Base-by-base conservation (phyloP, 768 basidiomycete genomes). In the Gymnopilus junonius region DNA sequence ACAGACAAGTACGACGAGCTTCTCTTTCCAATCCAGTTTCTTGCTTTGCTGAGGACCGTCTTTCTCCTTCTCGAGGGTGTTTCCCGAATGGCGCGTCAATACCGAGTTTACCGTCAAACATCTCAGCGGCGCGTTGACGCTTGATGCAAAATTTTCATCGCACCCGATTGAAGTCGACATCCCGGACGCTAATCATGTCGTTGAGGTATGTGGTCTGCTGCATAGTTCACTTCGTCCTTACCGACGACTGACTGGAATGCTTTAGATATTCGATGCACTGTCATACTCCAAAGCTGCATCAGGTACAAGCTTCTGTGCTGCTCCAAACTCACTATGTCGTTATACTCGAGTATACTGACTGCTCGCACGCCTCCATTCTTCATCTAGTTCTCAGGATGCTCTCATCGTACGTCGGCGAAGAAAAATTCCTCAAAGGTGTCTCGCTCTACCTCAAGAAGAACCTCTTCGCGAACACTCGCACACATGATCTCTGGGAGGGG, bases 151-250 rank as follows among this genome's bases (percentile, higher is more conserved):
- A 70, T 77, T 87, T 6, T 94, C 93, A 17, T 94, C 93, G 7
- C 96, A 99, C 73, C 92, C 97, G 1, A 91, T 99, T 68, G 94
- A 98, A 74, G 93, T 97, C 27, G 89, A 90, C 12, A 93, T 91
- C 71, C 91, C 90, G 0, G 93, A 96, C 72, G 91, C 93, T 7
- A 90, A 92, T 70, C 84, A 90, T 67, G 92, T 95, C 70, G 90
- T 89, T 69, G 89, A 91, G 80, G 88, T 88, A 51, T 62, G 23
- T 14, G 40, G 34, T 37, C 48, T 55, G 34, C n/a, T 50, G n/a
- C 34, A 37, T 27, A 53, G 59, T 21, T 12, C 32, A 45, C 37
- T 55, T 23, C n/a, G n/a, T n/a, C n/a, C n/a, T n/a, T n/a, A n/a
- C n/a, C n/a, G n/a, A n/a, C n/a, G n/a, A n/a, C n/a, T n/a, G n/a